Evolutionary conservation across 768 basidiomycete species (phyloP), one percentile per base, ranked within the genome.

Genomic region (Tephrocybe sp.): DNA sequence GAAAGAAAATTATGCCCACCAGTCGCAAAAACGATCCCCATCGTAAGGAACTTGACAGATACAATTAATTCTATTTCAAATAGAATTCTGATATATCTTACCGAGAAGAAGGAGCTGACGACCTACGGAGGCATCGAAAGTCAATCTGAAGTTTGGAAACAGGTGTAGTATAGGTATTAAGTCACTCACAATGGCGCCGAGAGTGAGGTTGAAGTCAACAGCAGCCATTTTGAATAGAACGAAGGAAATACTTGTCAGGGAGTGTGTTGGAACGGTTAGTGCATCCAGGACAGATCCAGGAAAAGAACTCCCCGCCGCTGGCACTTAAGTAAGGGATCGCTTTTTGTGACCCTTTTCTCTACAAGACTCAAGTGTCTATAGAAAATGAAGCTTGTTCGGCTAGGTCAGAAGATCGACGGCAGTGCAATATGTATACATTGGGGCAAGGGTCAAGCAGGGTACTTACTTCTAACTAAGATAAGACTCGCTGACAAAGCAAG

Each of bases 41-140:
- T 47, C 1, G 45, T 37, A 7, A 47, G 24, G 21, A 47, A 47
- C 45, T 47, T 27, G 15, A 12, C n/a, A 7, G 9, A 22, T n/a
- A 11, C 2, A 12, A n/a, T 39, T 4, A 12, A 11, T 22, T 12
- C 9, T 21, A 11, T 11, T 34, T 16, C 16, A 12, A 12, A 11
- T 13, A 24, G 16, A 26, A n/a, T 4, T 3, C 12, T 21, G 40
- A 27, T 13, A 5, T 8, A 28, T n/a, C 45, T 47, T 21, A 47
- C 45, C 5, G 45, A 47, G 27, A 47, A 38, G 27, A 47, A 47
- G 8, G 45, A 25, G 36, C 45, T 38, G n/a, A 47, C 45, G 13
- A 38, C 45, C 45, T 47, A 16, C 3, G 12, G 3, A 34, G 19
- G 15, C 3, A 28, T 9, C 9, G 42, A 6, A 3, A 16, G 9